Percentiles rank a stretch among this genome's conserved stretches.
Evolutionary conservation across 2,329 filamentous ascomycete species (phyloP).

Genomic region (Onygena corvina): DNA sequence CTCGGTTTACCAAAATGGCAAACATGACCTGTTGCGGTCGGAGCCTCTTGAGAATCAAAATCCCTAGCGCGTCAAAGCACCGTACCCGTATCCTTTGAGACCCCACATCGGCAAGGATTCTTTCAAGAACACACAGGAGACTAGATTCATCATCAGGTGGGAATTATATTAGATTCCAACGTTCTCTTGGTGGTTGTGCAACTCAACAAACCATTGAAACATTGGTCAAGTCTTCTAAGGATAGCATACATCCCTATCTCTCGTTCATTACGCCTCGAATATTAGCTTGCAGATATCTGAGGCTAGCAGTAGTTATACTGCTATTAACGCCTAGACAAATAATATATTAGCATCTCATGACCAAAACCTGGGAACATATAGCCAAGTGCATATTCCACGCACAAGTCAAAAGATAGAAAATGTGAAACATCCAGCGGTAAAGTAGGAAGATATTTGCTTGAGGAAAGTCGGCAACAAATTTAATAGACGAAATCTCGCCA

Average conservation of each 20-base stretch:
- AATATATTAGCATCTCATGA: neutral
- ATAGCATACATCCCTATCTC: neutral
- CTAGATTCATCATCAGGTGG: no score
- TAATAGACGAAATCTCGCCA: no score
- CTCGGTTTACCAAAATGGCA: neutral
- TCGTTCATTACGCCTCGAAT: no score
- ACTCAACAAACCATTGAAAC: neutral
- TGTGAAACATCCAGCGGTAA: no score
- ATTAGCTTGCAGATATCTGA: no score
- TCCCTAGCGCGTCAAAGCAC: neutral
- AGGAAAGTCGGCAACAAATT: no score
- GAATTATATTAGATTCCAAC: no score
- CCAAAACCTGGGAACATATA: neutral
- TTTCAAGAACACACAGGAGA: neutral
- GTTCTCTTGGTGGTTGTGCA: neutral
- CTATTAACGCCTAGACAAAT: no score
- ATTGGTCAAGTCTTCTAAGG: neutral
- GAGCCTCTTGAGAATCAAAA: neutral
- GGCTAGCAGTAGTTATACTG: no score
- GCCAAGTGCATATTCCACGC: no score
- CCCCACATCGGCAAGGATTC: neutral
- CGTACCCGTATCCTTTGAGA: neutral
- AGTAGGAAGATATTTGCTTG: no score
- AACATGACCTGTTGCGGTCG: neutral
- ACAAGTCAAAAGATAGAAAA: no score